Base-by-base conservation (phyloP, 805 yeast genomes). In the Candida nemodendra region DNA sequence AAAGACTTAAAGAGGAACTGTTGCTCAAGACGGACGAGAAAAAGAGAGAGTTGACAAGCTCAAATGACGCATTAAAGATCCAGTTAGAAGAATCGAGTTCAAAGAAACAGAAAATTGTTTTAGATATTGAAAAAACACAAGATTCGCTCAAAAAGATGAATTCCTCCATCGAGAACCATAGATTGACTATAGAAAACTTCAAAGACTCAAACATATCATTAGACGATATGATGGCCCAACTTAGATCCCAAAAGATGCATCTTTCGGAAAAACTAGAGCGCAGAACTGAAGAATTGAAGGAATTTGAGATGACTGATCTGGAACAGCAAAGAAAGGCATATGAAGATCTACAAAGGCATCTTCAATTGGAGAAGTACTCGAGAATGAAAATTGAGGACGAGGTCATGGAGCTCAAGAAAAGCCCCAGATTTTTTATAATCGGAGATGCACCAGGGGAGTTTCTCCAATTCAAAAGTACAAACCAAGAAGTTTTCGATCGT, bases 331-430 rank as follows among this genome's bases (percentile, higher is more conserved):
- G 37, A 18, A 14, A 16, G 2, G 30, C 27, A 4, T 47, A 29
- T 33, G 15, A 28, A 4, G 23, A 28, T 1, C 12, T 44, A 2
- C 36, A 38, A 18, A 22, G 30, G 5, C 38, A 41, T 12, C 36
- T 42, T 4, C 12, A 38, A 6, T 9, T 13, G 3, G 59, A 57
- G 30, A 29, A 22, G n/a, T 42, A 42, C 25, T 42, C 51, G 16
- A 38, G 58, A 25, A n/a, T 47, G 17, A 52, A 49, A 26, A 44
- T 53, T 9, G 54, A 57, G 30, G 40, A 53, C 27, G 54, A 56
- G 32, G 35, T 52, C 9, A 30, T 36, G 36, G 52, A 51, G 23
- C 16, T 53, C 12, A 37, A 53, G 17, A 45, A 42, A 12, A 32
- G 29, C 9, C 43, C 50, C 2, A 45, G 51, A n/a, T n/a, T 54